Evolutionary conservation across 2,329 filamentous ascomycete species (phyloP), one percentile per base, ranked within the genome.

Genomic region (Apiospora phragmitis): DNA sequence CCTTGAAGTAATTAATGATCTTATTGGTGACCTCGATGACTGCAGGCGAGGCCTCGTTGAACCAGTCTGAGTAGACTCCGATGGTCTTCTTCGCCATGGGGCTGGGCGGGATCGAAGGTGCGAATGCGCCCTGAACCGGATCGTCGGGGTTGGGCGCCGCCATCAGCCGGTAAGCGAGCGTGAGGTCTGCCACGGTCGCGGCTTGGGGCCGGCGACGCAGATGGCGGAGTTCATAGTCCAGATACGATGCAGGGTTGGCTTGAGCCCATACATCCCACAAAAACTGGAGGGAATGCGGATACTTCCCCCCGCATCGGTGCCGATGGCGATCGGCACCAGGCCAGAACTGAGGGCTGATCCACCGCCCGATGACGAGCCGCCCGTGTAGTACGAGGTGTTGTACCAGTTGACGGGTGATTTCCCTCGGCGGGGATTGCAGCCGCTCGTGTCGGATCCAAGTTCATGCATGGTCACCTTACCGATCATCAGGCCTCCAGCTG

Each of bases 391-490:
- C 3, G 85, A 80, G 24, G 86, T 84, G 81, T 95, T 95, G 80
- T 93, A 89, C 74, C 93, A 94, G 80, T 97, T 96, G 24, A 89
- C 85, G 0, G 94, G 92, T 0, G 93, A 94, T 21, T 62, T 62
- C 47, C 93, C 93, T 77, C 89, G 91, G 49, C 85, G 86, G 7
- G 90, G 88, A 77, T 97, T 97, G 79, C 94, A 94, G 73, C 94
- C 94, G n/a, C 88, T 94, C 0, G 92, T 94, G 76, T 96, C 92
- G 75, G 93, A 88, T 1, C 94, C 94, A 49, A 95, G 80, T 81
- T 94, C 94, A 80, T 94, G 93, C 92, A 94, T 96, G 68, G 87
- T 91, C 71, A 91, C 89, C 83, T 94, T 95, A 26, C 91, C 94
- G 70, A 95, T 83, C 68, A 94, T 84, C 29, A 97, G 83, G 1